Evolutionary conservation across 2,329 filamentous ascomycete genomes (phyloP), one percentile per base, ranked within the genome.

Genomic region (Alternaria infectoria): DNA sequence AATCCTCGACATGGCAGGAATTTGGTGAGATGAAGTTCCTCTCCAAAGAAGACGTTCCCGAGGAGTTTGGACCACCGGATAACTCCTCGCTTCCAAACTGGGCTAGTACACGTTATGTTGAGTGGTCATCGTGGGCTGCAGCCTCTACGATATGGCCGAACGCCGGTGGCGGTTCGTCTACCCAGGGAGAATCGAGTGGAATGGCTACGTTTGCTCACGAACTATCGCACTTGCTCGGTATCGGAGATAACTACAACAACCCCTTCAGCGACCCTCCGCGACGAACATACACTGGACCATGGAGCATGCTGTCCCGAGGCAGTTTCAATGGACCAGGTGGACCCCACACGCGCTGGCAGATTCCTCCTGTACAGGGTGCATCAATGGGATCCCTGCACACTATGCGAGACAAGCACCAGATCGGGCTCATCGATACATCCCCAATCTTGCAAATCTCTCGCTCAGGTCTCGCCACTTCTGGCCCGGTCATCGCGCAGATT

Each of bases 231-330:
- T 71, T 87, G 40, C 79, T 87, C 1, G 80, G 81, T 13, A 86
- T 86, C 21, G 82, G 83, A 9, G 85, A 87, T 68, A 87, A 87
- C 69, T 86, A 87, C 69, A 86, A 86, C 67, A 87, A 87, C 57
- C 85, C 85, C 0, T 86, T 83, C 66, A 77, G 81, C 4, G 67
- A 75, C 1, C 84, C 84, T 1, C 70, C 81, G 45, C 80, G 83
- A 4, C 82, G 85, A 21, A 74, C 82, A 0, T 86, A 84, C 69
- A 85, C 84, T 0, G 85, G 85, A 0, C 84, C 85, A 0, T 87
- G 82, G 77, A 83, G 81, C 6, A 87, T 87, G 85, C 78, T 87
- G 64, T 82, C 81, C 21, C 77, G 85, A 1, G 85, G 85, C 5
- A 83, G 80, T 4, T 86, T 86, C 77, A 85, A 86, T 59, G 85